A percentile compares a stretch with the other conserved stretches of the same genome.
Evolutionary conservation across 805 yeast genomes (phyloP).

Genomic region (Yamadazyma nakazawae): DNA sequence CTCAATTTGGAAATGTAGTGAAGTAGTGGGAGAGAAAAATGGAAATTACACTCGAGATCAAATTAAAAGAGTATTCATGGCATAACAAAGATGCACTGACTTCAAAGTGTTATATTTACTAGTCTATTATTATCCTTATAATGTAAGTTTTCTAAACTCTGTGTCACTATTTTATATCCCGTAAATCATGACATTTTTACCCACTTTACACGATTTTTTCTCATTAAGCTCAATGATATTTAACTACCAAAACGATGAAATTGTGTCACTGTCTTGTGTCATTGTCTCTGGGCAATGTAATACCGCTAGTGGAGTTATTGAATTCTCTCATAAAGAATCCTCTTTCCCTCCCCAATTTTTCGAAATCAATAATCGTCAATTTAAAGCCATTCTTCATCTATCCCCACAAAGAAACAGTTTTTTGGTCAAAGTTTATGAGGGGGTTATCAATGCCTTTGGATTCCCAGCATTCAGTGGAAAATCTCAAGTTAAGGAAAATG

Average conservation of each 20-base stretch:
- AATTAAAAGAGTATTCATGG: no score
- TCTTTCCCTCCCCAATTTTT: conserved; percentile 64
- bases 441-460: conserved; percentile 26
- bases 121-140: no score
- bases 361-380: conserved; percentile 63
- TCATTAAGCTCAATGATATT: conserved; percentile 18
- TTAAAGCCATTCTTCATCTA: conserved; percentile 66
- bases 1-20: not conserved
- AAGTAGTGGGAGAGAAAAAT: not conserved
- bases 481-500: conserved; percentile 22
- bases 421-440: conserved; percentile 46
- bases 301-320: conserved; percentile 23
- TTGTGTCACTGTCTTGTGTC: conserved; percentile 39
- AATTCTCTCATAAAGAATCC: conserved; percentile 31
- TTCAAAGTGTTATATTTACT: no score
- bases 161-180: no score
- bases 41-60: no score
- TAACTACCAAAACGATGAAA: conserved; percentile 33
- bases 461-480: conserved; percentile 17
- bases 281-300: conserved; percentile 30
- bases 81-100: no score
- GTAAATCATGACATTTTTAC: no score
- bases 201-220: not conserved
- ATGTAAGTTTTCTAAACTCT: no score
- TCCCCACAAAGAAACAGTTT: conserved; percentile 66